phyloP scores from a whole-genome alignment of 2,329 filamentous ascomycete genomes.

The Cladophialophora psammophila region DNA sequence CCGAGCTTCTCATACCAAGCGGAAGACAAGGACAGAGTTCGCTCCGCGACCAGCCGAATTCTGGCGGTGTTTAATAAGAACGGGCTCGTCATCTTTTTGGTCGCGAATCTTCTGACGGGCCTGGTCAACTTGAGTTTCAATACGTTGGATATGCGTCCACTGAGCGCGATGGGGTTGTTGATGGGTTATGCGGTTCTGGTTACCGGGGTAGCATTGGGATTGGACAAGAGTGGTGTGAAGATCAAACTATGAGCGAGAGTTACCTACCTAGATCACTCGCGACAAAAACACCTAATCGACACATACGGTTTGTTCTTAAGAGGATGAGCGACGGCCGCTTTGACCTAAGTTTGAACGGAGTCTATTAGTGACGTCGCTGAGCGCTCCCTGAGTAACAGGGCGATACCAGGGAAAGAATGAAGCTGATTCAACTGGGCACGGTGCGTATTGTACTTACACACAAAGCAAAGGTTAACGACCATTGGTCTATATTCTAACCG shows the following conservation, averaged over 20 bases:
- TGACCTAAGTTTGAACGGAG: too few species aligned
- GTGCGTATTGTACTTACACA: too few species aligned
- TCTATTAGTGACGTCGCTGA: too few species aligned
- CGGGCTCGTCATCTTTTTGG: conserved; percentile 81
- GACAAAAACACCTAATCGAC: too few species aligned
- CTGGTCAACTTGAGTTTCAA: conserved; percentile 85
- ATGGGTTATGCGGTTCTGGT: conserved; percentile 73
- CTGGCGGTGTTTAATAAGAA: conserved; percentile 87
- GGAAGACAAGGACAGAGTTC: conserved; percentile 68
- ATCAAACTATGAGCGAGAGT: conserved; percentile 34
- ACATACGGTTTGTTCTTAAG: too few species aligned
- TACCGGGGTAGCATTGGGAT: conserved; percentile 66
- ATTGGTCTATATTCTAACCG: too few species aligned
- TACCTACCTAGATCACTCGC: too few species aligned
- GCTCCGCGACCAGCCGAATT: conserved; percentile 78
- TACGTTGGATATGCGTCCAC: conserved; percentile 74
- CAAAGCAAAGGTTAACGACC: too few species aligned
- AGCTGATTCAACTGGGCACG: too few species aligned
- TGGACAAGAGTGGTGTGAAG: conserved; percentile 50
- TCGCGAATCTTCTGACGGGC: conserved; percentile 89
- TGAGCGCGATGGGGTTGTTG: conserved; percentile 75
- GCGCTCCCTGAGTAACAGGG: too few species aligned
- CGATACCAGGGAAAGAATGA: too few species aligned
- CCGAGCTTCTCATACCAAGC: conserved; percentile 39
- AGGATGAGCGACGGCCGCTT: too few species aligned